Percentiles rank a stretch among this genome's conserved stretches.
These are phyloP conservation scores for Melanomma pulvis-pyrius DNA, from an alignment of 495 filamentous ascomycete species.

Conservation along the genomic window DNA sequence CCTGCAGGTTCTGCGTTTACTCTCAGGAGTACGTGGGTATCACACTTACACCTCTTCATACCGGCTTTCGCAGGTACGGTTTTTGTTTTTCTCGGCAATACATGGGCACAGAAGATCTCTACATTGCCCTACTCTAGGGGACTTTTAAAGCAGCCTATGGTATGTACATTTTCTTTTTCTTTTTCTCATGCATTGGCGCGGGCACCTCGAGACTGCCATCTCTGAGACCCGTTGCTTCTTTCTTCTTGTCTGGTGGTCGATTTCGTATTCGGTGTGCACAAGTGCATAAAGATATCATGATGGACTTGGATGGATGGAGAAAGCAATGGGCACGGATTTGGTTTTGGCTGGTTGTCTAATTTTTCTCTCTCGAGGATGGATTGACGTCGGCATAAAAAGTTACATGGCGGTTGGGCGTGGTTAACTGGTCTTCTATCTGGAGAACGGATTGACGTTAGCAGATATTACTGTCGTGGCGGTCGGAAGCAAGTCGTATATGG, in stretches of 20 bases:
- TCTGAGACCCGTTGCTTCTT: not conserved
- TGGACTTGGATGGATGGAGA: not conserved
- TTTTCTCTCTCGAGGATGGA: not conserved
- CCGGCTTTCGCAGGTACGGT: not conserved
- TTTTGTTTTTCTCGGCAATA: not conserved
- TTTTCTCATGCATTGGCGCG: not conserved
- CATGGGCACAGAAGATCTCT: too few species aligned
- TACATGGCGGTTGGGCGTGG: not conserved
- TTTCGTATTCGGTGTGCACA: not conserved
- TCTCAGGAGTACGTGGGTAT: not conserved
- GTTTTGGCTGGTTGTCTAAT: not conserved
- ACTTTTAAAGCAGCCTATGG: not conserved
- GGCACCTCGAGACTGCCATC: not conserved
- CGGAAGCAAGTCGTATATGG: not conserved
- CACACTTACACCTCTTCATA: not conserved
- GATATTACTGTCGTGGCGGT: too few species aligned
- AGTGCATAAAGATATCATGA: not conserved
- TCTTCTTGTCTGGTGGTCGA: not conserved
- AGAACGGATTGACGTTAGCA: too few species aligned
- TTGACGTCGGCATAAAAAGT: not conserved
- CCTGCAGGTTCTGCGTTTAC: not conserved
- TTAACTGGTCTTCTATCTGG: too few species aligned
- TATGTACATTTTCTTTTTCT: not conserved
- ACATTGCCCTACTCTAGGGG: too few species aligned
- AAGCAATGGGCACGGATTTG: not conserved